Evolutionary conservation across 176 grass and related monocot genomes (phyloP).

Genomic region (Raddia guianensis): DNA sequence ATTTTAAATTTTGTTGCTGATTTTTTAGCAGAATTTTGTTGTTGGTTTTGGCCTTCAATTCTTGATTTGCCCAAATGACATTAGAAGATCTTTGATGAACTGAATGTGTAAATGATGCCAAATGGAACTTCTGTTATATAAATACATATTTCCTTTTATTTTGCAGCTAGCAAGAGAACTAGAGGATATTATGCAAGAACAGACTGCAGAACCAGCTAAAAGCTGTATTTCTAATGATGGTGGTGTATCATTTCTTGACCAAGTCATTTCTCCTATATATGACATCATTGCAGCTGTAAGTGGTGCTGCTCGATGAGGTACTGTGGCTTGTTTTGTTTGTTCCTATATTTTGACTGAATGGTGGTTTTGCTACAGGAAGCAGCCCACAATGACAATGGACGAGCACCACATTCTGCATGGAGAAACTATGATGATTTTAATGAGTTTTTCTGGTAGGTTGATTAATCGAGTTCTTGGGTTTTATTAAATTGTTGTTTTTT

Average conservation of each 20-base stretch:
- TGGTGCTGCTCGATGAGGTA: conserved; percentile 14
- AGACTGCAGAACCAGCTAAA: conserved; percentile 56
- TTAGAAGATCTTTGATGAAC: not conserved
- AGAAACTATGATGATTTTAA: conserved; percentile 99
- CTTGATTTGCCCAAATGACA: conserved; percentile 1
- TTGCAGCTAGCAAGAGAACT: conserved; percentile 81
- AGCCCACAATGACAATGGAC: conserved; percentile 70
- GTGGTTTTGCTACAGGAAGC: conserved; percentile 74
- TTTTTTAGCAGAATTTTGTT: too few relatives aligned
- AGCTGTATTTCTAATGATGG: conserved; percentile 62
- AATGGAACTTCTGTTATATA: conserved; percentile 19
- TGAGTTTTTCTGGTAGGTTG: conserved; percentile 82
- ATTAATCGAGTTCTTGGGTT: not conserved
- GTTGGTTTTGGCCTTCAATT: not conserved
- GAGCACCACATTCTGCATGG: conserved; percentile 91
- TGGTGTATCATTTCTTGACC: conserved; percentile 79
- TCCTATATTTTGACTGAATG: conserved; percentile 33
- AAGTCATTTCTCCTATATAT: conserved; percentile 87
- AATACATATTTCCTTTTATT: conserved; percentile 36
- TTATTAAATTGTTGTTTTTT: conserved; percentile 13
- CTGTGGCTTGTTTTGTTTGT: conserved; percentile 17
- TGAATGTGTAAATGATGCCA: not conserved
- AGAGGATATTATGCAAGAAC: conserved; percentile 65
- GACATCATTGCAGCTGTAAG: conserved; percentile 80
- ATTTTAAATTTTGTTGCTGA: not conserved